Evolutionary conservation across 257 asterid species (phyloP), one percentile per base, ranked within the genome.

Genomic region (Primulina huaijiensis): DNA sequence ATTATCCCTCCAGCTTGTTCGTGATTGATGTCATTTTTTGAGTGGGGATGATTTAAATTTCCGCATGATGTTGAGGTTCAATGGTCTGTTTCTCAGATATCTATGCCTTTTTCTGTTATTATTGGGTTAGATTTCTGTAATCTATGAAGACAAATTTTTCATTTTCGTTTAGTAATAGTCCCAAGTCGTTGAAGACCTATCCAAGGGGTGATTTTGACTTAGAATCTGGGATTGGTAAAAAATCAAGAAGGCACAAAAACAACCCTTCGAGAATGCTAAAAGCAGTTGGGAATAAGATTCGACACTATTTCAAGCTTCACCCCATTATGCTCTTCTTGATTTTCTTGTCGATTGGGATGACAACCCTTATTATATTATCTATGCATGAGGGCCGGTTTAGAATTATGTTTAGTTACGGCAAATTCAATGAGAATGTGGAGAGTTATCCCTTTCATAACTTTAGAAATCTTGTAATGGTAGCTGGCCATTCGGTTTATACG

Each of bases 401-500:
- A 29, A 62, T 77, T 77, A 69, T 59, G 81, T 60, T 83, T 52
- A 71, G 9, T 74, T 85, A 75, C 65, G 83, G 71, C 76, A 88
- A 64, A 67, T 43, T 68, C 14, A 89, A 86, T 63, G 73, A 23
- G 37, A 83, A 82, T 68, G 75, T 70, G 31, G 94, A 78, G 52
- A 52, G 60, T 16, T 90, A 89, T 80, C 97, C 96, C 0, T 89
- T 89, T 72, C 69, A 84, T 60, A 82, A 64, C 72, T 77, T 80
- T 31, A 81, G 71, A 83, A 93, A 93, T 79, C 96, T 93, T 69
- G 97, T 93, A 59, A 90, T 93, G 96, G 96, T 93, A 10, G 99
- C 97, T 14, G 99, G 99, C n/a, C 99, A 93, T 85, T 93, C 99
- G 8, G 87, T 93, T 75, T 93, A 93, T 65, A 87, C 87, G 5